Percentiles rank a stretch among this genome's conserved stretches.
Evolutionary conservation across 1,284 basidiomycete genomes (phyloP).

Genomic region (Ustilago loliicola): DNA sequence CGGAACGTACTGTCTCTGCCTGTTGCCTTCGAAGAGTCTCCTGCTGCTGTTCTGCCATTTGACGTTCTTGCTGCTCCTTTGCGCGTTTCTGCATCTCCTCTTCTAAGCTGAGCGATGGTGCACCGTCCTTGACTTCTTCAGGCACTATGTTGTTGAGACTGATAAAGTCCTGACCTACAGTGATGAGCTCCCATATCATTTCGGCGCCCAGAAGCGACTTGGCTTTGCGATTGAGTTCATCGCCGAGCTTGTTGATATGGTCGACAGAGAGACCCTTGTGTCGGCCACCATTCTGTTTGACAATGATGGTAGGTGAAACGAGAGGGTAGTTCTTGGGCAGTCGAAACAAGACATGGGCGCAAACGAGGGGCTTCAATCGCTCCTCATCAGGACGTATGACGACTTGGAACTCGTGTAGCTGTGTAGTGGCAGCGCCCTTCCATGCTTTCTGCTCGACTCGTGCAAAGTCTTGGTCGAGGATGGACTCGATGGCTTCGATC

Average conservation of each 20-base stretch:
- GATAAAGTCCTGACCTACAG: slow-evolving; percentile 62
- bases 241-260: slow-evolving; percentile 47
- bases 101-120: slow-evolving; percentile 60
- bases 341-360: slow-evolving; percentile 53
- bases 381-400: slow-evolving; percentile 61
- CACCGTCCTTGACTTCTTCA: slow-evolving; percentile 38
- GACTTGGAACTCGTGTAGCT: slow-evolving; percentile 60
- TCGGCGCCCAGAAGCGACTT: slow-evolving; percentile 64
- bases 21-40: slow-evolving; percentile 37
- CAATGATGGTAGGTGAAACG: slow-evolving; percentile 51
- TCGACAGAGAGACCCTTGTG: slow-evolving; percentile 48
- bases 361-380: slow-evolving; percentile 51
- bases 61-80: slow-evolving; percentile 51
- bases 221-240: slow-evolving; percentile 54
- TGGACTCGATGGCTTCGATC: slow-evolving; percentile 62
- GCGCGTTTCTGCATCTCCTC: slow-evolving; percentile 65
- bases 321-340: slow-evolving; percentile 66
- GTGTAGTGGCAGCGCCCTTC: slow-evolving; percentile 45
- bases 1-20: slow-evolving; percentile 54
- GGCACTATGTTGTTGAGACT: slow-evolving; percentile 53
- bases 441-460: slow-evolving; percentile 54
- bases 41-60: slow-evolving; percentile 37
- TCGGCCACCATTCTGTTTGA: slow-evolving; percentile 48
- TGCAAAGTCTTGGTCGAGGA: slow-evolving; percentile 61
- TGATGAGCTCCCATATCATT: slow-evolving; percentile 71